phyloP scores from a whole-genome alignment of 2,329 filamentous ascomycete genomes.

The Paraconiothyrium sp. region DNA sequence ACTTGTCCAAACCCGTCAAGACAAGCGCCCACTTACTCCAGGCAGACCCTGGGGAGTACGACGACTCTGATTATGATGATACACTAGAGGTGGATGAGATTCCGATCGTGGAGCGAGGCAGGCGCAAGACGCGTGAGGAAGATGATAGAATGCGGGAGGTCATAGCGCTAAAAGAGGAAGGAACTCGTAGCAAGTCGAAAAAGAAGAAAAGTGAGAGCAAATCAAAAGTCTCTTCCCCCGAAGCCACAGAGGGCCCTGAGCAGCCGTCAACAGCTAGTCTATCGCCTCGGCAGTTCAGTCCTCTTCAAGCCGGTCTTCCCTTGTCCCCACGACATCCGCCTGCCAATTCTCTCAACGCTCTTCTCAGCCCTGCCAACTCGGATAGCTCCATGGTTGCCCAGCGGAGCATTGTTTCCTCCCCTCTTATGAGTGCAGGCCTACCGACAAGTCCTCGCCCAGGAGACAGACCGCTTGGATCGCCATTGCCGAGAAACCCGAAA shows the following conservation, averaged over 20 bases:
- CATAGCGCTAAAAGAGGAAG: conserved; percentile 71
- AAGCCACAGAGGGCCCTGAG: conserved; percentile 29
- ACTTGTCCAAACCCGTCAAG: conserved; percentile 65
- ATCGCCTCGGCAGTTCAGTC: conserved; percentile 45
- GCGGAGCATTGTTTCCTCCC: conserved; percentile 53
- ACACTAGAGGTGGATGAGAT: conserved; percentile 75
- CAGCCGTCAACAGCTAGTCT: conserved; percentile 32
- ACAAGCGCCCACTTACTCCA: conserved; percentile 57
- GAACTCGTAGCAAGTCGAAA: conserved; percentile 76
- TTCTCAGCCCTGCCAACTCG: conserved; percentile 61
- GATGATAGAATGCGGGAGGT: conserved; percentile 82
- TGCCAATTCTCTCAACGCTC: conserved; percentile 49
- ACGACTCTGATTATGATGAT: conserved; percentile 86
- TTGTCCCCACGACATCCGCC: conserved; percentile 50
- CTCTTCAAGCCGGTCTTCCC: conserved; percentile 44
- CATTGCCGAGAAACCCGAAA: conserved; percentile 66
- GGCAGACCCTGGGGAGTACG: conserved; percentile 64
- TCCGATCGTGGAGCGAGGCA: conserved; percentile 69
- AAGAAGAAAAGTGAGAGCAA: conserved; percentile 70
- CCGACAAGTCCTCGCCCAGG: conserved; percentile 69
- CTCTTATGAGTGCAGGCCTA: conserved; percentile 69
- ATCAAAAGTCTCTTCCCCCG: conserved; percentile 38
- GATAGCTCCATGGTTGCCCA: conserved; percentile 52
- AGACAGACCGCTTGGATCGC: conserved; percentile 68
- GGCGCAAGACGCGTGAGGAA: conserved; percentile 85